These are phyloP conservation scores for Gymnopilus dilepis DNA, from an alignment of 768 basidiomycete genomes.

Conservation along the genomic window DNA sequence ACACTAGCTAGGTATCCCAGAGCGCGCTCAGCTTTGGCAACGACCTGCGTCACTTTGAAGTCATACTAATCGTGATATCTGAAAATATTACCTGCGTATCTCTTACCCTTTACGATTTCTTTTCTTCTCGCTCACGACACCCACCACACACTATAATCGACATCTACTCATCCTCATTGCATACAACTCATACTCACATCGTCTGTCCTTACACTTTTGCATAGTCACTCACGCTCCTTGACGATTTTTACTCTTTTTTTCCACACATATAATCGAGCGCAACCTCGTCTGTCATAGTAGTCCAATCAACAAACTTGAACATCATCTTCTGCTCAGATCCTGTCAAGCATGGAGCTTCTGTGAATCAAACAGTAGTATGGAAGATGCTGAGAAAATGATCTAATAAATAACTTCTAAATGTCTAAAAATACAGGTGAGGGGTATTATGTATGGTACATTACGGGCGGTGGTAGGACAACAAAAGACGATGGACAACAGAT, in stretches of 20 bases:
- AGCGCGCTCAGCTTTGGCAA: background rate
- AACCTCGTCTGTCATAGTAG: no score
- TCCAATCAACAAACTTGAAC: no score
- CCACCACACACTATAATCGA: background rate
- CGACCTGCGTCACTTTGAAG: background rate
- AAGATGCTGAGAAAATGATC: constrained; percentile 10
- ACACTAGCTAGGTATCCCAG: background rate
- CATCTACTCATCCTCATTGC: background rate
- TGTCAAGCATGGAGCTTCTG: no score
- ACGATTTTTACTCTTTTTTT: background rate
- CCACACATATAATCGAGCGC: no score
- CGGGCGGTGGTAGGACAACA: constrained; percentile 11
- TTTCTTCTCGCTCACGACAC: background rate
- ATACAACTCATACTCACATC: background rate
- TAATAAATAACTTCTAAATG: background rate
- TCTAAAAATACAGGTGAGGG: constrained; percentile 1
- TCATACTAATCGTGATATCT: background rate
- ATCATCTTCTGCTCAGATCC: constrained; percentile 29
- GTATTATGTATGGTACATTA: constrained; percentile 13
- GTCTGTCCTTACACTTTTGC: constrained; percentile 6
- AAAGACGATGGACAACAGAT: background rate
- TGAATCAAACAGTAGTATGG: no score
- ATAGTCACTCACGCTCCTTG: background rate
- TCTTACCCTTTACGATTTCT: background rate
- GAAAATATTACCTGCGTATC: background rate